These are phyloP conservation scores for Pythium aristosporum DNA, from an alignment of 352 stramenopile species.

Conservation along the genomic window DNA sequence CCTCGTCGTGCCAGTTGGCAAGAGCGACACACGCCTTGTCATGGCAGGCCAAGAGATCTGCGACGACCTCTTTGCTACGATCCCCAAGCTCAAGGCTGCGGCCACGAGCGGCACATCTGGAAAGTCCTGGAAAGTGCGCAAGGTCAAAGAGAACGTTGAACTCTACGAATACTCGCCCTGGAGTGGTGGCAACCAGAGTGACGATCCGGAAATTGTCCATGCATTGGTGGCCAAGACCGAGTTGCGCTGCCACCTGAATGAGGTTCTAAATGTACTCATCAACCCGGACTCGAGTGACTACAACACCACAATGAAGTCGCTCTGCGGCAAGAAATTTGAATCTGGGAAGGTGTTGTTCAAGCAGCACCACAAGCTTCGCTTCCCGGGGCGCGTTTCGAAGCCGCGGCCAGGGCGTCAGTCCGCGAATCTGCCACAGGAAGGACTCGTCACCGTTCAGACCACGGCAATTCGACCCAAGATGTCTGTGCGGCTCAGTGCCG, in stretches of 20 bases:
- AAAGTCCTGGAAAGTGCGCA: conserved; percentile 32
- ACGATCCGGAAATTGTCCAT: conserved; percentile 53
- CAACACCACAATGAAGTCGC: conserved; percentile 41
- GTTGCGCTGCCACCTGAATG: conserved; percentile 58
- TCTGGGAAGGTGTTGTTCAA: conserved; percentile 47
- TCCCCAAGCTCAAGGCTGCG: conserved; percentile 45
- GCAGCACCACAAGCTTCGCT: conserved; percentile 34
- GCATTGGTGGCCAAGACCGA: conserved; percentile 47
- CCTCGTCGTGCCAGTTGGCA: conserved; percentile 15
- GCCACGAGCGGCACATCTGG: conserved; percentile 27
- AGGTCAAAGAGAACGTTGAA: conserved; percentile 34
- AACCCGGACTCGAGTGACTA: conserved; percentile 43
- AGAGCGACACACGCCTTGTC: conserved; percentile 23
- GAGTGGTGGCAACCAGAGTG: conserved; percentile 16
- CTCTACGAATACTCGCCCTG: conserved; percentile 39
- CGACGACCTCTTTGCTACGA: conserved; percentile 56
- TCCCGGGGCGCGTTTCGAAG: conserved; percentile 5
- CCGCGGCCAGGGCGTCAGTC: too few species aligned
- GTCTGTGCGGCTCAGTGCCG: background rate
- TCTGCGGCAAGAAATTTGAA: conserved; percentile 55
- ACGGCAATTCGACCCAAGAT: background rate
- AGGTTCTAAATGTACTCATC: conserved; percentile 55
- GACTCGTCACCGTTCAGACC: background rate
- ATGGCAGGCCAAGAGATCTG: conserved; percentile 56
- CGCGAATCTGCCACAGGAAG: conserved; percentile 3